Base-by-base conservation (phyloP, 2,329 filamentous ascomycete genomes). In the Tolypocladium tundrense region DNA sequence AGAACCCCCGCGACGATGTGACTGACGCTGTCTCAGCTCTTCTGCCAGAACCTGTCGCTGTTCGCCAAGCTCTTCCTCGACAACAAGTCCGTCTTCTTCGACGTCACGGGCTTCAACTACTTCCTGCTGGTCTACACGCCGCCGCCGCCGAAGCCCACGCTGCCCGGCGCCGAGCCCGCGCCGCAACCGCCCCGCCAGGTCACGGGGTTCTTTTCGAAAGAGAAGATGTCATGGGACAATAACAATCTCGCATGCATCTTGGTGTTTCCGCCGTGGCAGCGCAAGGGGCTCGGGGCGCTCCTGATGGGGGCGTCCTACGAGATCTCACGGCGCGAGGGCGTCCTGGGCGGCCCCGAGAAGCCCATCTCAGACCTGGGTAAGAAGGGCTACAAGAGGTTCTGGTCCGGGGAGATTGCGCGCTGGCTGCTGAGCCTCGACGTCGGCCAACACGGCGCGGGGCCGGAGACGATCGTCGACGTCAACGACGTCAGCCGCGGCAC, bases 151-250 rank as follows among this genome's bases (percentile, higher is more conserved):
- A 66, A 61, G 39, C 61, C 65, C 13, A 52, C 58, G 40, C 56
- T 58, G 14, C 35, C 56, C 19, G 59, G 13, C 19, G 54, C 33
- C 21, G 64, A 41, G 41, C 57, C 60, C 13, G 55, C 33, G 21
- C 59, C 54, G 27, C 53, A 21, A 31, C 56, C 35, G 19, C 59
- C 63, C 1, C 70, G 70, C 13, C 72, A 73, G 56, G 86, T 97
- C 37, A 84, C 93, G 1, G 94, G 94, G n/a, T 97, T 97, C 80
- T 99, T 97, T 77, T 95, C 90, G 62, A 97, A 99, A 70, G 94
- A 99, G 73, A 97, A 97, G 72, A 88, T 97, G 79, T 96, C 91
- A 4, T 99, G 94, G 93, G 94, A 99, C 68, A 92, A 93, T 67
- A 97, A 99, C 73, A 99, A 97, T 64, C 81, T 99, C 6, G 94